A percentile compares a stretch with the other conserved stretches of the same genome.
Conservation (phyloP, 352 stramenopile genomes). For the Bremia lactucae region DNA sequence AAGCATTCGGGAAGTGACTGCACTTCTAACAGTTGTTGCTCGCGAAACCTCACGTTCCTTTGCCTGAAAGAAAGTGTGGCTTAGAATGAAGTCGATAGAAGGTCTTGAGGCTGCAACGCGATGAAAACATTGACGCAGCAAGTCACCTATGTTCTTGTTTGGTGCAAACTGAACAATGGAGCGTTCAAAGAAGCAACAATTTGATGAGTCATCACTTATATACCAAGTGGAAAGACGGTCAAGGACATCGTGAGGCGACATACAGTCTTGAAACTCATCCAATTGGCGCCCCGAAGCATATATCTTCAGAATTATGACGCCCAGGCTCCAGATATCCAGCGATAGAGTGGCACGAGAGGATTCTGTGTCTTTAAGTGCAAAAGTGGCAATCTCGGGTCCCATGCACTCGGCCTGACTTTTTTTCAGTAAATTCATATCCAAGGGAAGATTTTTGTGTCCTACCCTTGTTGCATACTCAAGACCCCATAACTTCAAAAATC, state of each 20-base stretch:
- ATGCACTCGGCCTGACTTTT: conserved; percentile 23
- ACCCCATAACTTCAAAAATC: conserved; percentile 32
- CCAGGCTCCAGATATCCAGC: conserved; percentile 53
- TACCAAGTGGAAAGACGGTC: conserved; percentile 14
- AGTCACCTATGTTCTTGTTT: conserved; percentile 32
- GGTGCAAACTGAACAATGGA: conserved; percentile 40
- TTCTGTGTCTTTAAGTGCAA: conserved; percentile 18
- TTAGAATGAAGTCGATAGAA: conserved; percentile 25
- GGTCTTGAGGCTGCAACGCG: conserved; percentile 25
- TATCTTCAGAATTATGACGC: conserved; percentile 45
- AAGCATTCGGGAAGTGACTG: conserved; percentile 4
- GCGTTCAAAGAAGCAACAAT: conserved; percentile 30
- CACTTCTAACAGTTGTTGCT: conserved; percentile 8
- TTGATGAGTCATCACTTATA: conserved; percentile 3
- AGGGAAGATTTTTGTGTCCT: conserved; percentile 8
- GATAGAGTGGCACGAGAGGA: conserved; percentile 19
- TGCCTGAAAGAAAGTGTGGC: conserved; percentile 26
- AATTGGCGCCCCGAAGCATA: conserved; percentile 34
- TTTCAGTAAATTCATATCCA: conserved; percentile 7
- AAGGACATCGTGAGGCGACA: conserved; percentile 22
- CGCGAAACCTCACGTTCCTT: conserved; percentile 14
- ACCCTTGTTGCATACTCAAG: conserved; percentile 34
- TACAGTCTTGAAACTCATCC: conserved; percentile 38
- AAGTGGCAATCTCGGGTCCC: conserved; percentile 35
- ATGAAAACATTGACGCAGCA: conserved; percentile 33